phyloP scores from a whole-genome alignment of 495 filamentous ascomycete genomes.

The Hypomontagnella submonticulosa region DNA sequence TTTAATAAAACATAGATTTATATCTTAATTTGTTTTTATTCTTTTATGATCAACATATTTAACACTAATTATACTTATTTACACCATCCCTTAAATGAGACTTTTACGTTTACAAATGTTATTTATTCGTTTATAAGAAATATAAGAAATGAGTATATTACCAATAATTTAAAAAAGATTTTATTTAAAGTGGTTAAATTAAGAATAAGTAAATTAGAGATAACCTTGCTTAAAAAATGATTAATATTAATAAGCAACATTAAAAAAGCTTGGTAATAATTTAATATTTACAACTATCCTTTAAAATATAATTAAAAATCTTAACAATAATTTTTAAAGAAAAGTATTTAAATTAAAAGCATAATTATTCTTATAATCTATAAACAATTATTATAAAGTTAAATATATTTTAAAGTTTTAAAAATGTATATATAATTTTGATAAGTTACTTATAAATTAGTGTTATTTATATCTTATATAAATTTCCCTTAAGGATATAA shows the following conservation, averaged over 20 bases:
- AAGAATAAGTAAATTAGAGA: too few species aligned
- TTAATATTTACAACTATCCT: not conserved
- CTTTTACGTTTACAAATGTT: too few species aligned
- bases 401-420: conserved; percentile 2
- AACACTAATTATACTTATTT: too few species aligned
- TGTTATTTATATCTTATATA: conserved; percentile 6
- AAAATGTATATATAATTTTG: conserved; percentile 1
- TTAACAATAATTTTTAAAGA: conserved; percentile 3
- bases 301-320: conserved; percentile 1
- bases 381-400: conserved; percentile 8
- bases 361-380: not conserved
- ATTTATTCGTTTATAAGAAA: too few species aligned
- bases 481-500: not conserved
- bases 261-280: too few species aligned
- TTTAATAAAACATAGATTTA: too few species aligned
- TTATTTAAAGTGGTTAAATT: too few species aligned
- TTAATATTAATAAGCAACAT: not conserved
- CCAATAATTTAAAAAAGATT: too few species aligned
- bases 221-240: not conserved
- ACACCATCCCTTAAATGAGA: too few species aligned
- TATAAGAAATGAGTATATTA: too few species aligned
- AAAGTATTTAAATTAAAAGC: not conserved
- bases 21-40: too few species aligned
- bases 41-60: too few species aligned
- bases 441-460: conserved; percentile 6